Percentiles rank a stretch among this genome's conserved stretches.
phyloP scores from a whole-genome alignment of 2,329 filamentous ascomycete species.

The Metarhizium robertsii region DNA sequence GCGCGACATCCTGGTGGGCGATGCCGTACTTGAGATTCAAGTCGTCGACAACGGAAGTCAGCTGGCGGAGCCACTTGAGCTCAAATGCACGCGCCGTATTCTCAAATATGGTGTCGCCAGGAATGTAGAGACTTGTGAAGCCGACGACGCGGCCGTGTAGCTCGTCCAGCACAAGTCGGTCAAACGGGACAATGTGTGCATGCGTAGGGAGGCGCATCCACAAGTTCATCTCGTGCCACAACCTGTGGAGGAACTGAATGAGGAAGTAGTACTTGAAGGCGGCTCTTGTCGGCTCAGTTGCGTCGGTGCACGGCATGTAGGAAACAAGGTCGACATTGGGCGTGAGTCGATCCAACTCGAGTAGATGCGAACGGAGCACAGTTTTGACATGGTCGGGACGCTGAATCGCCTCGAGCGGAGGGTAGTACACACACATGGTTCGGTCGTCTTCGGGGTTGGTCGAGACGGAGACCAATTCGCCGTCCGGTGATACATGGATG shows the following conservation, averaged over 20 bases:
- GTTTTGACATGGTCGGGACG: conserved; percentile 6
- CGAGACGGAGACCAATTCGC: conserved; percentile 8
- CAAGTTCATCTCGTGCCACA: conserved; percentile 27
- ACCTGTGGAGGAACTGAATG: conserved; percentile 7
- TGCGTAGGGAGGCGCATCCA: conserved; percentile 25
- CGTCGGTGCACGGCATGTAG: conserved; percentile 5
- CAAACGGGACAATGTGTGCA: conserved; percentile 25
- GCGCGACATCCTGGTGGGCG: conserved; percentile 26
- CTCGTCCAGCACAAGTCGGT: conserved; percentile 23
- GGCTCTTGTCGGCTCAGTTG: conserved; percentile 8
- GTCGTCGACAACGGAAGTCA: conserved; percentile 20
- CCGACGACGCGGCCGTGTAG: conserved; percentile 13
- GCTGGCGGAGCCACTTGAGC: conserved; percentile 1
- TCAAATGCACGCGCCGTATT: conserved; percentile 4
- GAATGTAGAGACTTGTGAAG: conserved; percentile 20
- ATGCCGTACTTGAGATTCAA: conserved; percentile 27
- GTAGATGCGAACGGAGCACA: conserved; percentile 13
- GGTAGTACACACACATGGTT: conserved; percentile 15
- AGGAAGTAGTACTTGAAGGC: conserved; percentile 27
- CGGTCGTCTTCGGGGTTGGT: conserved; percentile 19
- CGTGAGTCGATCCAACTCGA: conserved; percentile 18
- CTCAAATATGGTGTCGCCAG: conserved; percentile 22
- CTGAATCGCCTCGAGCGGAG: conserved; percentile 12
- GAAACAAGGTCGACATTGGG: conserved; percentile 18
- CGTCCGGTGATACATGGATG: conserved; percentile 13